These are phyloP conservation scores for Pseudogymnoascus pannorum DNA, from an alignment of 2,329 filamentous ascomycete species.

Conservation along the genomic window DNA sequence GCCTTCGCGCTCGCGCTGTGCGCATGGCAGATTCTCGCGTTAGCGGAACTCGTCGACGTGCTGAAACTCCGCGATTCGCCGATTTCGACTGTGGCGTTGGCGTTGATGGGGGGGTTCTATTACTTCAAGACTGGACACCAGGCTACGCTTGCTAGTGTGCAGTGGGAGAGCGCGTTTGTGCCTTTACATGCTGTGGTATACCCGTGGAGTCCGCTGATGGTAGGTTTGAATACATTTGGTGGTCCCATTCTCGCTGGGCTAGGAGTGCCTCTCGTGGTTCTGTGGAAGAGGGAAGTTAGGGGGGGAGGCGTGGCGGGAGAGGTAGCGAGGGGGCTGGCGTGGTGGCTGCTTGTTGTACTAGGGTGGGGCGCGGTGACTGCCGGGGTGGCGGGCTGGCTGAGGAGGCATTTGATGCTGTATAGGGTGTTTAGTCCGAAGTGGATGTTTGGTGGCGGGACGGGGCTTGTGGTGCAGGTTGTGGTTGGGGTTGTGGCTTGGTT, in stretches of 20 bases:
- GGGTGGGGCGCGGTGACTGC: slow-evolving; percentile 77
- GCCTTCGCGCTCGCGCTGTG: slow-evolving; percentile 74
- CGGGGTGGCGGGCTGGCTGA: slow-evolving; percentile 79
- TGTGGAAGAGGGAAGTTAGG: slow-evolving; percentile 85
- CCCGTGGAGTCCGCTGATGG: slow-evolving; percentile 78
- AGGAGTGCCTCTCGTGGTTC: slow-evolving; percentile 69
- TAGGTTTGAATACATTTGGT: slow-evolving; percentile 81
- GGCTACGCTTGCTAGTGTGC: slow-evolving; percentile 76
- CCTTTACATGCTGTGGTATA: slow-evolving; percentile 76
- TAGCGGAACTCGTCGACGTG: slow-evolving; percentile 57
- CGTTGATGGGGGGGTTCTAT: slow-evolving; percentile 84
- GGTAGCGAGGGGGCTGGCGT: slow-evolving; percentile 62
- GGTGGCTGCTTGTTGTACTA: slow-evolving; percentile 78
- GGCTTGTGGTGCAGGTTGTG: slow-evolving; percentile 71
- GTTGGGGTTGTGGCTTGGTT: slow-evolving; percentile 66
- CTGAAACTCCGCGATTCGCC: slow-evolving; percentile 56
- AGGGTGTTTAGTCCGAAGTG: slow-evolving; percentile 87
- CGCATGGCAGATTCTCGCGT: slow-evolving; percentile 80
- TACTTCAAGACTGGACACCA: slow-evolving; percentile 99
- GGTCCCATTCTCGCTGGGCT: slow-evolving; percentile 77
- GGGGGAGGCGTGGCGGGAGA: slow-evolving; percentile 44
- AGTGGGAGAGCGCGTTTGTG: slow-evolving; percentile 95
- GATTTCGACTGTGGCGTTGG: slow-evolving; percentile 78
- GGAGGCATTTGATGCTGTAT: slow-evolving; percentile 93
- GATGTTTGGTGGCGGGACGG: slow-evolving; percentile 67